Evolutionary conservation across 768 basidiomycete species (phyloP).

Genomic region (Lactifluus subvellereus): DNA sequence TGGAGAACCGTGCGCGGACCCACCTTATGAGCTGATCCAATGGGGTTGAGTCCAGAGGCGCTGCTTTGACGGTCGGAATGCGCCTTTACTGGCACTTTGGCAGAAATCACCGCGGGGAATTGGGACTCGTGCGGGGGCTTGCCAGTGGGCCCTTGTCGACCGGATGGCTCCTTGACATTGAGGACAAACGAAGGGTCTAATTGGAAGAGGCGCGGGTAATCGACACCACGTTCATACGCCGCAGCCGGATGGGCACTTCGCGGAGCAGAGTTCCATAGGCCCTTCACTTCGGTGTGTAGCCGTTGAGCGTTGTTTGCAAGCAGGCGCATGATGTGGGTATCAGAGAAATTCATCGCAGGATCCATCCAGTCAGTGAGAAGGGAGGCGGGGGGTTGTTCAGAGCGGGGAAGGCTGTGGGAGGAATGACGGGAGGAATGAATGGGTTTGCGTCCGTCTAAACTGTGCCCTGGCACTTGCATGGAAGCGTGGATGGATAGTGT

Average conservation of each 20-base stretch:
- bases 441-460: constrained; percentile 3
- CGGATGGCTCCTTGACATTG: constrained; percentile 1
- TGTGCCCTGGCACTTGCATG: neutral
- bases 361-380: constrained; percentile 12
- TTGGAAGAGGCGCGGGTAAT: constrained; percentile 17
- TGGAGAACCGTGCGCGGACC: neutral
- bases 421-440: constrained; percentile 9
- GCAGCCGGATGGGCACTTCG: constrained; percentile 21
- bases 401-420: neutral
- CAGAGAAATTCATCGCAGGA: constrained; percentile 4
- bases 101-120: neutral
- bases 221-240: constrained; percentile 14
- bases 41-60: neutral
- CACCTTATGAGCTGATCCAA: constrained; percentile 13
- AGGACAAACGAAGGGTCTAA: constrained; percentile 7
- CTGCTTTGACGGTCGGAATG: constrained; percentile 7
- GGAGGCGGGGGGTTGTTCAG: constrained; percentile 1
- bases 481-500: constrained; percentile 6
- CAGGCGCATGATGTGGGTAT: constrained; percentile 9
- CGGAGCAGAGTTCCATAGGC: constrained; percentile 19
- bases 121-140: constrained; percentile 7
- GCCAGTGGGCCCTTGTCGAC: neutral
- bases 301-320: constrained; percentile 14
- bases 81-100: neutral
- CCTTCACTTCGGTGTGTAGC: constrained; percentile 17